Evolutionary conservation across 202 grass and related monocot species (phyloP), one percentile per base, ranked within the genome.

Genomic region (Panicum hallii): DNA sequence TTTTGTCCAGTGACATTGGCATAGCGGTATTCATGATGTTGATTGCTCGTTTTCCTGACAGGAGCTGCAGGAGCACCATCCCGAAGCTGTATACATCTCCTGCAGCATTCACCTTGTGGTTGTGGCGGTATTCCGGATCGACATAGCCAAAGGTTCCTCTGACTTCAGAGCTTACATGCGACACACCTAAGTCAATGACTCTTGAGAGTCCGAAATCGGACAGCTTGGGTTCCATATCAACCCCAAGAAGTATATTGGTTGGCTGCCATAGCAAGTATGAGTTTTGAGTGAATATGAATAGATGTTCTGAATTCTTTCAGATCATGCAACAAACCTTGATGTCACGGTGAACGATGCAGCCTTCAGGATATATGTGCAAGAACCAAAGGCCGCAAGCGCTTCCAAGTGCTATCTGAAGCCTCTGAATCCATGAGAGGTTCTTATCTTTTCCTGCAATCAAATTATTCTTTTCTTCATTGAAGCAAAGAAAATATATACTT

Each of bases 131-230:
- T 70, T 94, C 92, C 32, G 92, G 89, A 75, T 92, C 87, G n/a
- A 94, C 87, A 47, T 94, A 94, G 66, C 92, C 92, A 55, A 94
- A 94, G 15, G 92, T 94, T 83, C 87, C 92, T 86, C 92, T 79
- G 47, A 94, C 92, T 80, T 94, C 87, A 14, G 92, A 94, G 74
- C 87, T 94, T 63, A 94, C 85, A 5, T 88, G 87, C 0, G 89
- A 94, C 4, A 83, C 85, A 62, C 85, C 87, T 42, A 85, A 46
- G 64, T 92, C 90, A 0, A 92, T 89, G 62, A 89, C 79, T 57
- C 83, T 92, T 6, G 92, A 94, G 45, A 94, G 40, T 55, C 89
- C 89, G 11, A 94, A 92, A 70, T 94, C 92, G 1, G 87, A 91
- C 7, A 94, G 79, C 55, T 90, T 94, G 32, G 92, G 87, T 71